A percentile compares a stretch with the other conserved stretches of the same genome.
phyloP scores from a whole-genome alignment of 768 basidiomycete species.

The Mrakia blollopis region DNA sequence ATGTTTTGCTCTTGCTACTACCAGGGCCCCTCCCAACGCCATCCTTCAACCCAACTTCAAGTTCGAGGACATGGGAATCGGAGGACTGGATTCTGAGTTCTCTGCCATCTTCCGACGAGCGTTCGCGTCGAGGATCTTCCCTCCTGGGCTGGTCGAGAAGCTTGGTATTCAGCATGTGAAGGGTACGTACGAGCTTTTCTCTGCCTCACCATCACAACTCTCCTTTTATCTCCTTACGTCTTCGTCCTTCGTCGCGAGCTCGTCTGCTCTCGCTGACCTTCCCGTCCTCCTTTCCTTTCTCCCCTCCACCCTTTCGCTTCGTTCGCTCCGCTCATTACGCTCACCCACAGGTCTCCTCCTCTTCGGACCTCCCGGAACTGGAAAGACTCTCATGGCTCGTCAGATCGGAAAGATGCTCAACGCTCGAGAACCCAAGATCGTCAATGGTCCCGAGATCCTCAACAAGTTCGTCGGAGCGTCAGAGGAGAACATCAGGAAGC shows the following conservation, averaged over 20 bases:
- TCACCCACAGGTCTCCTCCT: conserved; percentile 70
- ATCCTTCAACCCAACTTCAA: conserved; percentile 98
- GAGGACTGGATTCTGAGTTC: conserved; percentile 92
- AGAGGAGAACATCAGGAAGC: conserved; percentile 95
- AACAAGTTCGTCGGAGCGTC: conserved; percentile 96
- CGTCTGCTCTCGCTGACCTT: background rate
- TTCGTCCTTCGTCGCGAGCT: no score
- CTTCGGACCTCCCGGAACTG: conserved; percentile 94
- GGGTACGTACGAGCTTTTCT: conserved; percentile 57
- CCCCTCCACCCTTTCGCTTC: no score
- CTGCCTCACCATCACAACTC: no score
- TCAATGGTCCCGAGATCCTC: conserved; percentile 95
- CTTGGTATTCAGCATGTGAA: conserved; percentile 98
- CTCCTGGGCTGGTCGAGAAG: conserved; percentile 91
- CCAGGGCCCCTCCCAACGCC: conserved; percentile 84
- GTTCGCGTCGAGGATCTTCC: conserved; percentile 97
- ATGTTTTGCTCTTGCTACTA: background rate
- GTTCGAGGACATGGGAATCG: conserved; percentile 99
- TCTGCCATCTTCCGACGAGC: conserved; percentile 95
- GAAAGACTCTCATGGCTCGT: conserved; percentile 94
- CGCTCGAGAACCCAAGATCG: conserved; percentile 93
- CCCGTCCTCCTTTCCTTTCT: background rate
- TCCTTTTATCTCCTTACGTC: no score
- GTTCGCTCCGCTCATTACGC: background rate
- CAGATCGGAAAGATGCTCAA: conserved; percentile 99